Conservation (phyloP, 345 rosid genomes). For the Gossypium longicalyx region DNA sequence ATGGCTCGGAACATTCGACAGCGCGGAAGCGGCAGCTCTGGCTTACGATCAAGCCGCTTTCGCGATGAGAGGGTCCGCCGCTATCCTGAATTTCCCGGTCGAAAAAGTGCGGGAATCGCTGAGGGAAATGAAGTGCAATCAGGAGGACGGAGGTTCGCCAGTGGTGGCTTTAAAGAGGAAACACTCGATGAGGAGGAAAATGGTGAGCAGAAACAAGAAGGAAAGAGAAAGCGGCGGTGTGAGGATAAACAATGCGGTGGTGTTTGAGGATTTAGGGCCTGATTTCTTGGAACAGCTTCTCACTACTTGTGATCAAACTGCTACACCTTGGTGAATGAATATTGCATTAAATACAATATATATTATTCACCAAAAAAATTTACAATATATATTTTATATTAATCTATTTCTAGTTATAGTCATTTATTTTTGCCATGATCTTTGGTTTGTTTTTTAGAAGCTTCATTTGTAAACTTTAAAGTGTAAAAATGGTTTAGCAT, state of each 20-base stretch:
- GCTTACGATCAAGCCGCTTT: slow-evolving; percentile 86
- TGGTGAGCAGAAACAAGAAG: slow-evolving; percentile 33
- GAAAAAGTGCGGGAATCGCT: slow-evolving; percentile 69
- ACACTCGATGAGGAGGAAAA: slow-evolving; percentile 67
- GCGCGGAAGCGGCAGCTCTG: slow-evolving; percentile 85
- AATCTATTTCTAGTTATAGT: neutral
- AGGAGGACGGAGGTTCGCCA: slow-evolving; percentile 69
- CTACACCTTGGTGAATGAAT: slow-evolving; percentile 30
- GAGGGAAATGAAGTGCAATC: slow-evolving; percentile 41
- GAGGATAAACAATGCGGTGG: slow-evolving; percentile 51
- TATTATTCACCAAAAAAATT: too few species aligned
- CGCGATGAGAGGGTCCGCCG: slow-evolving; percentile 76
- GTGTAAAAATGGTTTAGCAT: neutral
- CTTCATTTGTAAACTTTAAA: neutral
- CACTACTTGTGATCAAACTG: slow-evolving; percentile 32
- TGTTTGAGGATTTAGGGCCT: slow-evolving; percentile 76
- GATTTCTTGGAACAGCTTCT: slow-evolving; percentile 70
- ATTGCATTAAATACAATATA: neutral
- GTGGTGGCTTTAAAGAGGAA: slow-evolving; percentile 84
- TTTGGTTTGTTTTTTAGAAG: neutral
- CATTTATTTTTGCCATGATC: neutral
- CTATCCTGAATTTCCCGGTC: slow-evolving; percentile 73
- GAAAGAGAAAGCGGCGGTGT: slow-evolving; percentile 18
- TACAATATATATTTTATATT: neutral
- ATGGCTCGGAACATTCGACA: slow-evolving; percentile 90